A percentile compares a stretch with the other conserved stretches of the same genome.
Conservation (phyloP, 192 early-diverging fungal genomes). For the Umbelopsis vinacea region DNA sequence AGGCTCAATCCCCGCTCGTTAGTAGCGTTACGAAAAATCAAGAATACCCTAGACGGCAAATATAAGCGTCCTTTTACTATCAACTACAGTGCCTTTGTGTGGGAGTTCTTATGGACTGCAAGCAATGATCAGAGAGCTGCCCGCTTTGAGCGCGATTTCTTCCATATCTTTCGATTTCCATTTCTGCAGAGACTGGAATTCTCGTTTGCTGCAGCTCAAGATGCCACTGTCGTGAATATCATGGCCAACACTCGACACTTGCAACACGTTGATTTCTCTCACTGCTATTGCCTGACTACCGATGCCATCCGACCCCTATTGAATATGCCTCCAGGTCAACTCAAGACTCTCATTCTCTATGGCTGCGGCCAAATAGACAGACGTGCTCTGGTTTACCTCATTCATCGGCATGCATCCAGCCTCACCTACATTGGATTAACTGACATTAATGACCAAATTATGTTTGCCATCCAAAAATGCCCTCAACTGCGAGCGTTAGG, state of each 20-base stretch:
- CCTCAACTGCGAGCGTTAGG: slow-evolving; percentile 26
- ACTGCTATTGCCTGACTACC: slow-evolving; percentile 37
- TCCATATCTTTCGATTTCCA: slow-evolving; percentile 33
- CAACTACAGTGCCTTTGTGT: slow-evolving; percentile 30
- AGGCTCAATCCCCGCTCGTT: slow-evolving; percentile 33
- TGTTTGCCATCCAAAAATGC: slow-evolving; percentile 31
- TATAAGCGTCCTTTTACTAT: slow-evolving; percentile 8
- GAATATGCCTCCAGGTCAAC: slow-evolving; percentile 9
- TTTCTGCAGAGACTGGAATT: slow-evolving; percentile 31
- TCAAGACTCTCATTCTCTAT: slow-evolving; percentile 33
- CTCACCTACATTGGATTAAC: slow-evolving; percentile 30
- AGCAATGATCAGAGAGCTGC: slow-evolving; percentile 28
- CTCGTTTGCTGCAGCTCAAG: slow-evolving; percentile 37
- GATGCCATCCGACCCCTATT: slow-evolving; percentile 36
- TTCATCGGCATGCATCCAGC: slow-evolving; percentile 22
- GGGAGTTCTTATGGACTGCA: slow-evolving; percentile 32
- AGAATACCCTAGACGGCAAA: slow-evolving; percentile 37
- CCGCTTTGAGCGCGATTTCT: slow-evolving; percentile 34
- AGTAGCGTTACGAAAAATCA: slow-evolving; percentile 31
- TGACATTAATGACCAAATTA: slow-evolving; percentile 35
- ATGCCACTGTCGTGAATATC: slow-evolving; percentile 23
- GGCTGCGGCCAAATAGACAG: slow-evolving; percentile 38
- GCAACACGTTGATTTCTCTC: slow-evolving; percentile 35
- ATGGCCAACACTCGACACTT: slow-evolving; percentile 25
- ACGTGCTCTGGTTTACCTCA: slow-evolving; percentile 21